A percentile compares a stretch with the other conserved stretches of the same genome.
These are phyloP conservation scores for Colletotrichum tanaceti DNA, from an alignment of 2,329 filamentous ascomycete genomes.

Conservation along the genomic window DNA sequence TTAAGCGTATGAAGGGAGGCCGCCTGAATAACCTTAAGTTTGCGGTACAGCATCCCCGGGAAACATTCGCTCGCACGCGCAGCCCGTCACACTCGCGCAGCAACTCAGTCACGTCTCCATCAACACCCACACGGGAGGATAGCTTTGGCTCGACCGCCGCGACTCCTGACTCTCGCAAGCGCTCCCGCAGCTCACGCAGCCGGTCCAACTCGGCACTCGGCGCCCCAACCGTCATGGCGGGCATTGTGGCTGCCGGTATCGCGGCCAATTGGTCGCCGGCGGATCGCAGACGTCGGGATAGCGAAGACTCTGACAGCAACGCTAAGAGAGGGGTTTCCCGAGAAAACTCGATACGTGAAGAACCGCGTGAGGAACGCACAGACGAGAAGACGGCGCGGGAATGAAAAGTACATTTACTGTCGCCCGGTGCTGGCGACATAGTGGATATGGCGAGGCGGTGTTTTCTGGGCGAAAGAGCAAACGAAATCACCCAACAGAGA, in stretches of 20 bases:
- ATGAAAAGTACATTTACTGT: conserved; percentile 33
- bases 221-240: conserved; percentile 84
- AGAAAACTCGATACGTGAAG: conserved; percentile 36
- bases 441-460: conserved; percentile 18
- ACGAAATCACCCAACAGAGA: background rate
- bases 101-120: conserved; percentile 70
- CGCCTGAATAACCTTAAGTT: conserved; percentile 85
- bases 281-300: conserved; percentile 59
- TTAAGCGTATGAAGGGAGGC: conserved; percentile 83
- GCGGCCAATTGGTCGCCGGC: conserved; percentile 82
- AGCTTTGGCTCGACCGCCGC: conserved; percentile 61
- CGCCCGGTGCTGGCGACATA: conserved; percentile 9
- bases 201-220: conserved; percentile 78
- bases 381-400: conserved; percentile 24
- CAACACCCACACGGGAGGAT: conserved; percentile 71
- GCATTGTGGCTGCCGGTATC: conserved; percentile 81
- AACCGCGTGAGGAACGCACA: conserved; percentile 22
- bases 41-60: conserved; percentile 78
- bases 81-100: conserved; percentile 74
- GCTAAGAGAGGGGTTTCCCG: conserved; percentile 31
- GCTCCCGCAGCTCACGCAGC: conserved; percentile 75
- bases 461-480: conserved; percentile 7
- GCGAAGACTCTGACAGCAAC: conserved; percentile 48
- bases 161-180: conserved; percentile 70
- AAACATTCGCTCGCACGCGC: conserved; percentile 72